Base-by-base conservation (phyloP, 306 rosid genomes). In the Gillenia trifoliata region DNA sequence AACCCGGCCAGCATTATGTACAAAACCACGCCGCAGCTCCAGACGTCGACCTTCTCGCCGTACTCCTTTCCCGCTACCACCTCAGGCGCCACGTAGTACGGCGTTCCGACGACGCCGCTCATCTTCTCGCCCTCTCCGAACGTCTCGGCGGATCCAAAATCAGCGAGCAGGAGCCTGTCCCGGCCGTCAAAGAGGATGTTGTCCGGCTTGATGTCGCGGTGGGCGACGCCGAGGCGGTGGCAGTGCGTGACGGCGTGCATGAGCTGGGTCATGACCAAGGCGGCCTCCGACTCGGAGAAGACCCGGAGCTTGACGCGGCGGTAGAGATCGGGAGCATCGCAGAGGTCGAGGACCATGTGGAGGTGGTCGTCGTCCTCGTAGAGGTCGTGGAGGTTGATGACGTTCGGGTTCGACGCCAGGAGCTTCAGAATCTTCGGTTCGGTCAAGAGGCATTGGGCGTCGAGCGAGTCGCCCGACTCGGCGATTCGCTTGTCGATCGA, bases 11-110 rank as follows among this genome's bases (percentile, higher is more conserved):
- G 66, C 89, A 91, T 84, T 28, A 81, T 71, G 77, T 89, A 91
- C 80, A 91, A 75, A 70, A 91, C 89, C n/a, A 91, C 97, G 11
- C 97, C 93, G 40, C 86, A 83, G 66, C 97, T 89, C 97, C 97
- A 91, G 29, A 91, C 88, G 23, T 91, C 97, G 2, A 91, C 88
- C 49, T 89, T 91, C 83, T 89, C 93, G 0, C 49, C 56, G 77
- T 89, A 91, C 7, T 84, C 86, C 22, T 64, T 80, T 12, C 92
- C 92, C 0, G 85, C 78, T 3, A 91, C 70, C 0, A 91, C 88
- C 79, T 91, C 96, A 15, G 93, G 91, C 43, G 93, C 96, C 4
- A 91, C 91, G 81, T 88, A 91, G 73, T 86, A 80, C 26, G 93
- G 91, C 12, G 93, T 91, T 30, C 93, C 91, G 13, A 91, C 90